These are phyloP conservation scores for Beauveria sp. DNA, from an alignment of 2,329 filamentous ascomycete species.

Conservation along the genomic window DNA sequence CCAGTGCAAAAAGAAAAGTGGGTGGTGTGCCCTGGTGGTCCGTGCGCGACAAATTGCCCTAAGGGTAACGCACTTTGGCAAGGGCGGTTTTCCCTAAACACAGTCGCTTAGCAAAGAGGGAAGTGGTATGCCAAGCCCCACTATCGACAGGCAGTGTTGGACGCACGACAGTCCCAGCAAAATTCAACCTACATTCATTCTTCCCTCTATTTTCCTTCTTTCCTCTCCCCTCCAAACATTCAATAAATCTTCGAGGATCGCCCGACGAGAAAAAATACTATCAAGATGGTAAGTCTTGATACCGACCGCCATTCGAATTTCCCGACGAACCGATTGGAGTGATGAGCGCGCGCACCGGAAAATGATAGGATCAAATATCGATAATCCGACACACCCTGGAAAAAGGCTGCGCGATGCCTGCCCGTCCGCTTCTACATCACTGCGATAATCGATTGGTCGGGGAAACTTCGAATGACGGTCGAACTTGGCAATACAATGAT, in stretches of 20 bases:
- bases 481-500: neutral
- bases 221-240: constrained; percentile 23
- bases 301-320: constrained; percentile 3
- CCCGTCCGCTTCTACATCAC: neutral
- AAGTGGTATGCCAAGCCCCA: constrained; percentile 2
- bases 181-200: constrained; percentile 16
- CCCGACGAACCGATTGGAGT: constrained; percentile 5
- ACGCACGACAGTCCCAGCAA: constrained; percentile 19
- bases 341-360: constrained; percentile 1
- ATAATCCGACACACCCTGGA: neutral
- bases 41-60: constrained; percentile 38
- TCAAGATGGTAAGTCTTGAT: constrained; percentile 51
- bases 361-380: neutral
- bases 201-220: constrained; percentile 16
- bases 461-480: neutral
- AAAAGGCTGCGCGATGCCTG: neutral
- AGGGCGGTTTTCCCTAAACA: neutral
- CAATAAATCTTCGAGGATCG: constrained; percentile 59
- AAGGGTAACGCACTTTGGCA: constrained; percentile 20
- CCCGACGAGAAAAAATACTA: constrained; percentile 46
- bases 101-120: constrained; percentile 2
- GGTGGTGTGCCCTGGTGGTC: constrained; percentile 33
- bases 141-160: constrained; percentile 4
- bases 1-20: constrained; percentile 14
- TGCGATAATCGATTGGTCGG: neutral